These are phyloP conservation scores for Cenococcum geophilum DNA, from an alignment of 495 filamentous ascomycete genomes.

Conservation along the genomic window DNA sequence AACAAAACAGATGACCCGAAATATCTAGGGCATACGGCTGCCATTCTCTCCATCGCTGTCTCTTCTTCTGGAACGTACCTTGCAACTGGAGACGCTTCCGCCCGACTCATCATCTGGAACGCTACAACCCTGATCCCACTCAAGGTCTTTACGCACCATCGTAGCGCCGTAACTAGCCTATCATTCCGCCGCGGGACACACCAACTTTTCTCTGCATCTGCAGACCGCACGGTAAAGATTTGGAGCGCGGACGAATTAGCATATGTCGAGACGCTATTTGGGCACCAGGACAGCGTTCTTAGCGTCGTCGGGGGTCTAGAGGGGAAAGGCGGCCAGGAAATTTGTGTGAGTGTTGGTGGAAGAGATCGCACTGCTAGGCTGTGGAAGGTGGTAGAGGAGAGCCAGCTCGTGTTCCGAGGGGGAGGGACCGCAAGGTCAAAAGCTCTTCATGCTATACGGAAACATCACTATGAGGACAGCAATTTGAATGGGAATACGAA, in stretches of 20 bases:
- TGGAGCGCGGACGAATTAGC: conserved; percentile 80
- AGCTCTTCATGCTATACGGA: conserved; percentile 39
- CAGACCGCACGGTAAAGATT: conserved; percentile 82
- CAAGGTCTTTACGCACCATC: conserved; percentile 84
- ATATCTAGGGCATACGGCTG: conserved; percentile 68
- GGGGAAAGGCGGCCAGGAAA: conserved; percentile 55
- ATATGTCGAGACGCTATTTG: conserved; percentile 92
- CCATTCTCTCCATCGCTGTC: conserved; percentile 76
- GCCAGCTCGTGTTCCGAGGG: conserved; percentile 89
- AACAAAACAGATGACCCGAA: conserved; percentile 51
- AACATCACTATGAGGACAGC: conserved; percentile 18
- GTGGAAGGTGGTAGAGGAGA: conserved; percentile 96
- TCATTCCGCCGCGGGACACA: conserved; percentile 80
- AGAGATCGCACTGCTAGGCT: conserved; percentile 87
- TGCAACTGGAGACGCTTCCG: conserved; percentile 80
- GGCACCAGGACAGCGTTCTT: conserved; percentile 85
- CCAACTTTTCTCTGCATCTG: conserved; percentile 80
- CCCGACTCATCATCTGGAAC: conserved; percentile 79
- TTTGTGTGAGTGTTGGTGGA: conserved; percentile 83
- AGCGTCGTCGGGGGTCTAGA: conserved; percentile 64
- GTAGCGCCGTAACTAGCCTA: conserved; percentile 76
- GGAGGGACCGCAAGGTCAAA: conserved; percentile 55
- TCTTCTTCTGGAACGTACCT: conserved; percentile 85
- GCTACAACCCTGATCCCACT: conserved; percentile 67
- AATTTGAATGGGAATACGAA: not conserved